Evolutionary conservation across 2,329 filamentous ascomycete genomes (phyloP), one percentile per base, ranked within the genome.

Genomic region (Blastomyces parvus): DNA sequence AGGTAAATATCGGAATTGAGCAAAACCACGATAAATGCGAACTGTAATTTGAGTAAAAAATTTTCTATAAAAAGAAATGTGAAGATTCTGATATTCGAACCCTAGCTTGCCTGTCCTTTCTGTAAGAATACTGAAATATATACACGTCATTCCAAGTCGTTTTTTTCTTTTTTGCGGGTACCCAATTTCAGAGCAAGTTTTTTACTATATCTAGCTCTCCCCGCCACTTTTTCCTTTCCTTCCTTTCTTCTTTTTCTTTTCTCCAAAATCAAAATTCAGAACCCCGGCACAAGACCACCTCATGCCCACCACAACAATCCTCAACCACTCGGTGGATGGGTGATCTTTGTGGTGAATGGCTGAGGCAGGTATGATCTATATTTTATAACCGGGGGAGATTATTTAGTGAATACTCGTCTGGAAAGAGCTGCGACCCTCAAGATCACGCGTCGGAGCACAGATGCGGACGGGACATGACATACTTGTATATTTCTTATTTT

Each of bases 361-460:
- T 57, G 53, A 57, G 53, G 33, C 11, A 33, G 53, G 33, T 55
- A 36, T 14, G 33, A 57, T 57, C n/a, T 22, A 42, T 9, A 42
- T 14, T 17, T 64, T 70, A 68, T 69, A 71, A 69, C 68, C 69
- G 72, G 72, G 46, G 57, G 67, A 71, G 66, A 78, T 76, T 69
- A 74, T 74, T 73, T 66, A 74, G 73, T 65, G 53, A 63, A 64
- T 67, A 69, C 63, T 69, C 74, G 78, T 81, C 82, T 83, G 77
- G 84, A 83, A 86, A 84, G 84, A 86, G 84, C 83, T 84, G 81
- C 81, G 78, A 78, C 78, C 77, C 78, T 81, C 77, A 79, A 85
- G 82, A 73, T 77, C 75, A 79, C 81, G 77, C 79, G 77, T 81
- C 77, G 77, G 78, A 83, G 84, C 83, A 87, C 85, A 87, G 84